Evolutionary conservation across 1,284 basidiomycete genomes (phyloP).

Genomic region (Trichosporon asahii): DNA sequence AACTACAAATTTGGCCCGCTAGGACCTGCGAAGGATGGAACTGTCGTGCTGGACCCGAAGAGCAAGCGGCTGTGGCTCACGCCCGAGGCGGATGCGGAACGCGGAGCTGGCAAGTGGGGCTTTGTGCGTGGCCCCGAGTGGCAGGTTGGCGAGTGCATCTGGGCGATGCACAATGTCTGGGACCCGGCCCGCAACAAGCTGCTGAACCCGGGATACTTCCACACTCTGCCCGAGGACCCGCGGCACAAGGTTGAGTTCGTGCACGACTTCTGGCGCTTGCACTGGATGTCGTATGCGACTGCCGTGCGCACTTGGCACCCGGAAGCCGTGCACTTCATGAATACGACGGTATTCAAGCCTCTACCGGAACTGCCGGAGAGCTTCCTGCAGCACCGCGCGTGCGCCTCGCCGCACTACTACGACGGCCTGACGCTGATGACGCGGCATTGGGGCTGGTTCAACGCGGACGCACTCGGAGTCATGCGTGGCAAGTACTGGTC

Average conservation of each 20-base stretch:
- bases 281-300: slow-evolving; percentile 64
- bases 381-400: slow-evolving; percentile 67
- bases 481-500: slow-evolving; percentile 77
- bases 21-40: slow-evolving; percentile 72
- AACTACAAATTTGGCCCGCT: slow-evolving; percentile 75
- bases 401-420: slow-evolving; percentile 86
- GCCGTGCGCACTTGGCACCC: slow-evolving; percentile 71
- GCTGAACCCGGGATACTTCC: slow-evolving; percentile 77
- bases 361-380: slow-evolving; percentile 62
- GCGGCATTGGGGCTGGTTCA: slow-evolving; percentile 93
- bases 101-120: slow-evolving; percentile 62
- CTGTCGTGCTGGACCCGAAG: slow-evolving; percentile 76
- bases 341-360: slow-evolving; percentile 84
- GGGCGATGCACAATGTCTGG: slow-evolving; percentile 95
- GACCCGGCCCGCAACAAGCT: slow-evolving; percentile 66
- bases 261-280: slow-evolving; percentile 76
- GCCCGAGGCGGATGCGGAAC: slow-evolving; percentile 52
- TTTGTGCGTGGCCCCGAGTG: slow-evolving; percentile 75
- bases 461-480: slow-evolving; percentile 65
- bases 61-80: slow-evolving; percentile 71
- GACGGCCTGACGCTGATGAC: slow-evolving; percentile 75
- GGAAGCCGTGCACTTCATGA: slow-evolving; percentile 83
- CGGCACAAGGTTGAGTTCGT: slow-evolving; percentile 58
- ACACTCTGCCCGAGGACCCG: slow-evolving; percentile 50
- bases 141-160: slow-evolving; percentile 80